Evolutionary conservation across 768 basidiomycete genomes (phyloP), one percentile per base, ranked within the genome.

Genomic region (Gloeopeniophorella convolvens): DNA sequence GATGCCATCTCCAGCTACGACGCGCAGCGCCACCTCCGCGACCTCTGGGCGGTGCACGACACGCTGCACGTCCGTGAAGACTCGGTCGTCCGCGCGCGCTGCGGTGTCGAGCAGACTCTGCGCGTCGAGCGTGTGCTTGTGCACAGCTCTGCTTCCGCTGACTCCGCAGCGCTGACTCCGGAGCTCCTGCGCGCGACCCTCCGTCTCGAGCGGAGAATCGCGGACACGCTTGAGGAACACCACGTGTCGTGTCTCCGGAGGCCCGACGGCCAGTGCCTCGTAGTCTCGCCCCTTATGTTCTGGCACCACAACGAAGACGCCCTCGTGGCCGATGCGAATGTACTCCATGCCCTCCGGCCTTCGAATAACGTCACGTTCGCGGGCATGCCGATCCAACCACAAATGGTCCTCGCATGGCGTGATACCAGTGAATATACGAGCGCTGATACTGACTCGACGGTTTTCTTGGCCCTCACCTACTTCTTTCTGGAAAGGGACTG

Each of bases 401-500:
- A 78, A 36, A 89, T 89, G 83, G 84, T 89, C 26, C 68, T 92
- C 31, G 85, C 86, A 7, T 82, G 85, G 16, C 72, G 85, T 50
- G 80, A 77, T 20, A 70, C 70, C 42, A 78, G 83, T 45, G 75
- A 74, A 40, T 72, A 74, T 50, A 44, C 65, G 28, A 66, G 70
- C 20, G 35, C 30, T n/a, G 71, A 72, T 50, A 72, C 81, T 42
- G 82, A 85, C 60, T 77, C 73, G 52, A 84, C 86, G 40, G 77
- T 72, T 44, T 86, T 81, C 61, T 75, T 92, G 16, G 86, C 82
- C 13, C 71, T 91, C 50, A 89, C 88, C 0, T 92, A 88, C 65
- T 82, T 89, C 67, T 89, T 93, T 62, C 80, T 78, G 2, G 84
- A 89, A 57, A 76, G 72, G 13, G 80, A 85, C 56, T 91, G 89